Base-by-base conservation (phyloP, 23 red algal genomes). In the Gracilaria domingensis region DNA sequence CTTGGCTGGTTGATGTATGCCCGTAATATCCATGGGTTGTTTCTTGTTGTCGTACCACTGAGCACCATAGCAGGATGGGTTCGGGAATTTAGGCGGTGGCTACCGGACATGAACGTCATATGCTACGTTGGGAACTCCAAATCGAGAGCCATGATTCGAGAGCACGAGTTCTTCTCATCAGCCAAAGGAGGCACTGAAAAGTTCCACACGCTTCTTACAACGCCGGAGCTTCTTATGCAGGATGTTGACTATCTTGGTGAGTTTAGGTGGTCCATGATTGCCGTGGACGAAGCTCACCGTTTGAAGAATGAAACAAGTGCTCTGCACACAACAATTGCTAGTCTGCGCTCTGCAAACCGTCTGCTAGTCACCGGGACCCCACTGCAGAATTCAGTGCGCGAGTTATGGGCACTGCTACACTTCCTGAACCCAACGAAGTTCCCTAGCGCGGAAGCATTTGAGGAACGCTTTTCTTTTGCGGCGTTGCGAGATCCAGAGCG, bases 321-420 rank as follows among this genome's bases (percentile, higher is more conserved):
- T 35, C 39, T 98, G 23, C 91, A 95, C 47, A 65, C 35, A 23
- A 82, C 91, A 38, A 51, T 98, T 55, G 81, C 75, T 25, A 88
- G 61, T 67, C 29, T 98, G 13, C 55, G 64, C n/a, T 98, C 96
- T 5, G 96, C 96, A 0, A 98, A 98, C 79, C 90, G 96, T 37
- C 61, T 98, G n/a, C 66, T 98, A 33, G 94, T 98, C 44, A 98
- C 96, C 2, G 96, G 96, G 33, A 98, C 96, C 16, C 96, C 96
- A 11, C 77, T 98, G 9, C 96, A 98, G 47, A 98, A 98, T 90
- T 98, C 96, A 14, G 89, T 98, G 54, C 74, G 96, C 26, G 96
- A 98, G 73, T 87, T 98, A 18, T 98, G 96, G 96, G 96, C 96
- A 37, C 79, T 98, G 12, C 73, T 98, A 21, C 85, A 98, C 75